Base-by-base conservation (phyloP, 768 basidiomycete species). In the Tulasnella sp. region DNA sequence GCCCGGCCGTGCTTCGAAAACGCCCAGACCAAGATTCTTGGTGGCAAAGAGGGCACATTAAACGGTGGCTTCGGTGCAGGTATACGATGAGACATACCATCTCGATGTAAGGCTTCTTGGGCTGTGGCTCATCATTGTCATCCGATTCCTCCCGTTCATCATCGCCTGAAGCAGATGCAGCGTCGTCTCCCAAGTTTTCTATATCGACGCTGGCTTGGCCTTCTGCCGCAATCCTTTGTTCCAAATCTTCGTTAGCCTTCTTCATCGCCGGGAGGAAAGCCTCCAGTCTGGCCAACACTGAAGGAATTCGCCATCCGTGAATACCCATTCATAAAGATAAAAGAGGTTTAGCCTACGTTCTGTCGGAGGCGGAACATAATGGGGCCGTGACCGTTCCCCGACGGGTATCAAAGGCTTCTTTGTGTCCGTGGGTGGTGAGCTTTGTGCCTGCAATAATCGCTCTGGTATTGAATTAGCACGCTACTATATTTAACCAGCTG, bases 1-100 rank as follows among this genome's bases (percentile, higher is more conserved):
- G 45, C 64, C 49, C 19, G 52, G 64, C 22, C 74, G 64, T 38
- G 31, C 42, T 36, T 77, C 76, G 71, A 78, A 78, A 31, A 78
- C 70, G 4, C 78, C 78, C 17, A 78, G 73, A 12, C 78, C 78
- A 29, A 78, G 73, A 39, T 78, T 70, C 78, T 78, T 39, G 52
- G 54, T 29, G 68, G 31, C 34, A 36, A 68, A 36, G 36, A 54
- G 31, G 45, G 40, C n/a, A 70, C 14, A 34, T 37, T 70, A 72
- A 64, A 39, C 14, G 71, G 29, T 17, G 38, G 68, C 42, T 19
- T 37, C 31, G 17, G 31, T 37, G 68, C 39, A 25, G 31, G 19
- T 31, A 38, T 17, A 25, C 34, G 17, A 42, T 22, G 37, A 25
- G 68, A 36, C 69, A 34, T 36, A 76, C 70, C 70, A 72, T 71